Base-by-base conservation (phyloP, 1,284 basidiomycete genomes). In the Stygiomarasmius scandens region DNA sequence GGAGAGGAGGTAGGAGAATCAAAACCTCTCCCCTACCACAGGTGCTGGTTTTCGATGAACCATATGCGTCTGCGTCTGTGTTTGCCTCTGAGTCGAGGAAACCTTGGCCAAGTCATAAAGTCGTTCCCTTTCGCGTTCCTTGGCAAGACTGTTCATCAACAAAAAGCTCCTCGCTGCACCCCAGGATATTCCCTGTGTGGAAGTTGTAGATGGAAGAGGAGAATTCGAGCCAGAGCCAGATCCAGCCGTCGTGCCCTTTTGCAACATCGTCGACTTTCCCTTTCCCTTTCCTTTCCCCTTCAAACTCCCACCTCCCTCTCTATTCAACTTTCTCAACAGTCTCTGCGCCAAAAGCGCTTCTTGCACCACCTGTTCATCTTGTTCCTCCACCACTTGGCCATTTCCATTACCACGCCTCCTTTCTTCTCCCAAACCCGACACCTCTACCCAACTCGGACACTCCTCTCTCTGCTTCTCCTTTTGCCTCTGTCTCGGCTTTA, bases 341-440 rank as follows among this genome's bases (percentile, higher is more conserved):
- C 48, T 56, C 44, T 61, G 57, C 6, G 60, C 54, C 19, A 61
- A 45, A 4, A 61, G 49, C 16, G 54, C 57, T 34, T 61, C 60
- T 36, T 61, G 57, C n/a, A 58, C 48, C 6, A 55, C 49, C 20
- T 8, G 23, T 16, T 49, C 29, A 16, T 12, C 27, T 16, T 23
- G 48, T 20, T 27, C 25, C n/a, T 49, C 48, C 32, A 11, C n/a
- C n/a, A n/a, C n/a, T n/a, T n/a, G n/a, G n/a, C n/a, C n/a, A n/a
- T n/a, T n/a, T n/a, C n/a, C n/a, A n/a, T n/a, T n/a, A n/a, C n/a
- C n/a, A n/a, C n/a, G n/a, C n/a, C n/a, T n/a, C n/a, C n/a, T n/a
- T n/a, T n/a, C 46, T 48, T 45, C 43, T 45, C 14, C 32, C 32
- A 34, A 45, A 6, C 19, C n/a, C 9, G 43, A 6, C 43, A 45